Conservation (phyloP, 2,329 filamentous ascomycete species). For the Epichloe glyceriae region DNA sequence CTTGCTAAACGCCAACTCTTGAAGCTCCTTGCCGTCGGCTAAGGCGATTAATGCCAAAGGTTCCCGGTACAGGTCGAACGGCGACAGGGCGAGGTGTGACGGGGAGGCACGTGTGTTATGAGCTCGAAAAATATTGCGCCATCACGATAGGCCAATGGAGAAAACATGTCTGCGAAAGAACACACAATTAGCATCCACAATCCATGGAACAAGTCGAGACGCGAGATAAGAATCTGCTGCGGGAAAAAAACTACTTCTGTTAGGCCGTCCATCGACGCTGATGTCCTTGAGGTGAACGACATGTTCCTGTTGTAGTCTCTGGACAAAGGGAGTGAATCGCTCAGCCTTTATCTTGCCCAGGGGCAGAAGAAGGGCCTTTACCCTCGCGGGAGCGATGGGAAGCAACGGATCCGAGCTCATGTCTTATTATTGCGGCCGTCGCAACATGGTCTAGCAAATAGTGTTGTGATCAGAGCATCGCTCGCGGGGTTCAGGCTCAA, state of each 20-base stretch:
- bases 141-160: slow-evolving; percentile 72
- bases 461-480: background rate
- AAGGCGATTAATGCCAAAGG: slow-evolving; percentile 73
- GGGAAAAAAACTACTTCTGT: slow-evolving; percentile 52
- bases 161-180: slow-evolving; percentile 68
- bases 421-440: slow-evolving; percentile 33
- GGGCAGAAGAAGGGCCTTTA: slow-evolving; percentile 77
- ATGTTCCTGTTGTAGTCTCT: slow-evolving; percentile 65
- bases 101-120: slow-evolving; percentile 65
- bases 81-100: slow-evolving; percentile 66
- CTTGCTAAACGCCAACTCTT: slow-evolving; percentile 39
- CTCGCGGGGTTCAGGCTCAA: background rate
- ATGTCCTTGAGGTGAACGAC: slow-evolving; percentile 77
- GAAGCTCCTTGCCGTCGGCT: slow-evolving; percentile 64
- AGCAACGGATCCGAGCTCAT: slow-evolving; percentile 86
- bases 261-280: slow-evolving; percentile 69
- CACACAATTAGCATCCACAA: slow-evolving; percentile 9
- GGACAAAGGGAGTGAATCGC: slow-evolving; percentile 66
- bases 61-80: slow-evolving; percentile 84
- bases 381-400: slow-evolving; percentile 80
- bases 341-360: slow-evolving; percentile 74
- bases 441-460: slow-evolving; percentile 17
- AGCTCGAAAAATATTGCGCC: slow-evolving; percentile 84
- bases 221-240: background rate
- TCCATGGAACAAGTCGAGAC: background rate